These are phyloP conservation scores for Penicillium turbatum DNA, from an alignment of 495 filamentous ascomycete species.

Conservation along the genomic window DNA sequence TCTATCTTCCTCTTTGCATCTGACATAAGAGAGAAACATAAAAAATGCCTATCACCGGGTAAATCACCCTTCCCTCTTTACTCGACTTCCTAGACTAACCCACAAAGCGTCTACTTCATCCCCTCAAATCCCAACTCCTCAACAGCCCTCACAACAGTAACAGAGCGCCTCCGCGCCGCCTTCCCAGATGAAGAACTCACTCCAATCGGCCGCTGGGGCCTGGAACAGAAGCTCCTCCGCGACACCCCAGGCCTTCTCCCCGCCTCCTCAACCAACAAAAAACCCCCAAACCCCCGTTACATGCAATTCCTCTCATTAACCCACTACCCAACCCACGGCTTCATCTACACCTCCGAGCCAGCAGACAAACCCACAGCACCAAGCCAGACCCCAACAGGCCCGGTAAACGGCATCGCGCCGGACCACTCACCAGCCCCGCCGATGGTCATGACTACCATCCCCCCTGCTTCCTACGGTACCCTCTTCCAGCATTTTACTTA, in stretches of 20 bases:
- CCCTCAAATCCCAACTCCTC: slow-evolving; percentile 41
- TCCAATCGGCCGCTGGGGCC: slow-evolving; percentile 38
- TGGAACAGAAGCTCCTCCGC: slow-evolving; percentile 45
- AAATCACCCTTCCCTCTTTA: not conserved
- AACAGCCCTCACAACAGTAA: slow-evolving; percentile 33
- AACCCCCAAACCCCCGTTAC: slow-evolving; percentile 31
- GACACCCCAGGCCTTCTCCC: slow-evolving; percentile 45
- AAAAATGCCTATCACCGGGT: slow-evolving; percentile 36
- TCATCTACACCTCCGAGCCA: slow-evolving; percentile 42
- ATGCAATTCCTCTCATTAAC: slow-evolving; percentile 45
- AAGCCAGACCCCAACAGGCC: not conserved
- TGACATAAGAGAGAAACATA: not conserved
- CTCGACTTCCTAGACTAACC: not conserved
- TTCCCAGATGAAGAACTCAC: slow-evolving; percentile 37
- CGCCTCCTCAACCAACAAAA: slow-evolving; percentile 24
- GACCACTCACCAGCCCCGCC: slow-evolving; percentile 3
- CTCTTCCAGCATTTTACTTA: slow-evolving; percentile 44
- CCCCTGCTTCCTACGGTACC: slow-evolving; percentile 27
- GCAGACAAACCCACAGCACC: slow-evolving; percentile 21
- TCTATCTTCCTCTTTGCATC: not conserved
- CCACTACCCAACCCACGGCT: slow-evolving; percentile 40
- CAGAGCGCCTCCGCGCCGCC: slow-evolving; percentile 39
- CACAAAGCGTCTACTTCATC: slow-evolving; percentile 42
- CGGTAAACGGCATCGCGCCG: not conserved
- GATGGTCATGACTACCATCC: slow-evolving; percentile 44